Conservation (phyloP, 2,329 filamentous ascomycete genomes). For the Fusarium illudens region DNA sequence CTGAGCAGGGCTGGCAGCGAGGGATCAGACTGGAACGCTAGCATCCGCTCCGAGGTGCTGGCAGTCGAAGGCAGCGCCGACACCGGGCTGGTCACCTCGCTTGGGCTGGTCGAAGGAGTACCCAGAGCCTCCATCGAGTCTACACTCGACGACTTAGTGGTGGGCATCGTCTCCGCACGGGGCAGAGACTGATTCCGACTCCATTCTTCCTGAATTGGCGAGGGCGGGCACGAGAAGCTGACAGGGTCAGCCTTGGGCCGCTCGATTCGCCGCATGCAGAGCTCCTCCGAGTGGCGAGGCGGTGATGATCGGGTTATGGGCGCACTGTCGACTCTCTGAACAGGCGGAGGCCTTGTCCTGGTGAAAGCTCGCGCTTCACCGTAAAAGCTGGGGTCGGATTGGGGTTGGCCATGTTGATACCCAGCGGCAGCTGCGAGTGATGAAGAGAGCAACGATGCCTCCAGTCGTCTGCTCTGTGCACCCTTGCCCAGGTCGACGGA, state of each 20-base stretch:
- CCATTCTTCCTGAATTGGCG: slow-evolving; percentile 55
- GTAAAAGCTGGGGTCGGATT: slow-evolving; percentile 56
- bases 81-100: slow-evolving; percentile 60
- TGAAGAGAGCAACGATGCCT: slow-evolving; percentile 52
- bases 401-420: slow-evolving; percentile 55
- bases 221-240: slow-evolving; percentile 53
- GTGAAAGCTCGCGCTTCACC: slow-evolving; percentile 37
- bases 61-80: slow-evolving; percentile 52
- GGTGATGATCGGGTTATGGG: slow-evolving; percentile 25
- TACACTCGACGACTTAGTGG: slow-evolving; percentile 61
- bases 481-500: slow-evolving; percentile 53
- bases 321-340: slow-evolving; percentile 53
- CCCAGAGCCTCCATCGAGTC: slow-evolving; percentile 58
- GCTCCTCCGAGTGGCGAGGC: slow-evolving; percentile 25
- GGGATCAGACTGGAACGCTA: slow-evolving; percentile 68
- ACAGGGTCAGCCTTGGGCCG: slow-evolving; percentile 34
- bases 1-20: slow-evolving; percentile 71
- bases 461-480: slow-evolving; percentile 41
- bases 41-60: slow-evolving; percentile 56
- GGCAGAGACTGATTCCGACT: slow-evolving; percentile 43
- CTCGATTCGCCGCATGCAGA: slow-evolving; percentile 9
- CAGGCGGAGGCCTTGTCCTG: slow-evolving; percentile 58
- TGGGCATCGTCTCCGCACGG: slow-evolving; percentile 53
- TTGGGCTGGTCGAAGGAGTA: slow-evolving; percentile 64
- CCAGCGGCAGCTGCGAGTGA: slow-evolving; percentile 47